phyloP scores from a whole-genome alignment of 208 protist genomes.

The Vickermania spadyakhi region DNA sequence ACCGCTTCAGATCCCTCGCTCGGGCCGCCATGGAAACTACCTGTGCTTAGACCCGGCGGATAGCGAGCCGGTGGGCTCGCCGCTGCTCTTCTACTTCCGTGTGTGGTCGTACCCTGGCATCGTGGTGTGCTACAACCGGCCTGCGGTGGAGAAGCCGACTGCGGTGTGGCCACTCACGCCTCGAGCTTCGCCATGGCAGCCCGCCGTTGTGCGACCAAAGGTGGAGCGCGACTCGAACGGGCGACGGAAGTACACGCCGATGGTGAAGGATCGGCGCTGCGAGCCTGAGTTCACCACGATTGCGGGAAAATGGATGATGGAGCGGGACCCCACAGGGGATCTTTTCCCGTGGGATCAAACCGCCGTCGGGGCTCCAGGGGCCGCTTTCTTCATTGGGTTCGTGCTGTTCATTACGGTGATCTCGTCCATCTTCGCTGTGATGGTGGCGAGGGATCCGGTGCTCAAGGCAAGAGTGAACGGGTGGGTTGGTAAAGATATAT shows the following conservation, averaged over 20 bases:
- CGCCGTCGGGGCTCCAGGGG: background rate
- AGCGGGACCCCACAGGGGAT: slow-evolving; percentile 16
- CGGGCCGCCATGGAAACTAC: slow-evolving; percentile 7
- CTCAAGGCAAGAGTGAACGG: background rate
- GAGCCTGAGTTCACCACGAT: slow-evolving; percentile 16
- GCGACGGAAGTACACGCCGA: slow-evolving; percentile 8
- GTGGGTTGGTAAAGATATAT: background rate
- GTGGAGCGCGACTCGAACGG: background rate
- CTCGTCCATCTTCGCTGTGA: background rate
- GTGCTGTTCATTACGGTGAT: background rate
- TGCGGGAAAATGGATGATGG: slow-evolving; percentile 33
- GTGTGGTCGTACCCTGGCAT: slow-evolving; percentile 32
- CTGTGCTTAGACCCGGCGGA: slow-evolving; percentile 23
- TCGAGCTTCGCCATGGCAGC: background rate
- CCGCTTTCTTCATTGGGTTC: background rate
- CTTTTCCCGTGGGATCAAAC: slow-evolving; percentile 23
- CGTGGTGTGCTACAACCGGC: slow-evolving; percentile 29
- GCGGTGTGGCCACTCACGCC: background rate
- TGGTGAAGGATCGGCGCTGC: slow-evolving; percentile 11
- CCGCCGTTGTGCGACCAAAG: background rate
- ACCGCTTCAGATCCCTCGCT: background rate
- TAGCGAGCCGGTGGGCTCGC: slow-evolving; percentile 19
- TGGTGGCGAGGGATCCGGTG: background rate
- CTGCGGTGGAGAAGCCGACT: background rate
- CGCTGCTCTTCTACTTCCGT: slow-evolving; percentile 32